Base-by-base conservation (phyloP, 169 alveolate genomes). In the Plasmodium coatneyi region DNA sequence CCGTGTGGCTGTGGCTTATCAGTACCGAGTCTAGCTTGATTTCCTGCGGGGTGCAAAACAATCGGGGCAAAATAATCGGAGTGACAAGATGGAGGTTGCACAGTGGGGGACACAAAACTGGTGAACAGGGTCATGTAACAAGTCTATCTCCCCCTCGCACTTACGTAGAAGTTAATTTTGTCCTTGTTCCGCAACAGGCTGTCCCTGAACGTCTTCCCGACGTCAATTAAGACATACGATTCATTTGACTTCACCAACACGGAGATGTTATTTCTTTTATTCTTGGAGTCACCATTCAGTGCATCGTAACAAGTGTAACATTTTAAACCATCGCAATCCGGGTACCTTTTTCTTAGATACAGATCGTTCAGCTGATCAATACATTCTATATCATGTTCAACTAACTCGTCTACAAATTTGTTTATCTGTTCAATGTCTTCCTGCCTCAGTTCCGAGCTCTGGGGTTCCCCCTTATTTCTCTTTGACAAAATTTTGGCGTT, bases 271-370 rank as follows among this genome's bases (percentile, higher is more conserved):
- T 87, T 87, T 87, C 93, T 34, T 25, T 87, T 87, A 78, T 87
- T 87, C 81, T 87, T 87, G 9, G 93, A 87, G 70, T 87, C 60
- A 60, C 49, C 36, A 39, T 36, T 43, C 32, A 87, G 49, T 3
- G 93, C 93, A 60, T 87, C 93, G 32, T 54, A 87, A 34, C 93
- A 87, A 16, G 93, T 78, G 49, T 87, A 87, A 34, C 93, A 87
- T 56, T 80, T 79, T 32, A 87, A 36, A 28, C 78, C 49, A 12
- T 54, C 22, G 71, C 46, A 78, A 56, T 87, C 78, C 25, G 54
- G 54, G 82, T 87, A 87, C 52, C 32, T 78, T 49, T 79, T 87
- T 79, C 49, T 87, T 49, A 87, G 71, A 87, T 78, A 87, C 30
- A 78, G 56, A 72, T 87, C 56, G 71, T 87, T 87, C 71, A 87